These are phyloP conservation scores for Iris pallida DNA, from an alignment of 116 monocot species.

Conservation along the genomic window DNA sequence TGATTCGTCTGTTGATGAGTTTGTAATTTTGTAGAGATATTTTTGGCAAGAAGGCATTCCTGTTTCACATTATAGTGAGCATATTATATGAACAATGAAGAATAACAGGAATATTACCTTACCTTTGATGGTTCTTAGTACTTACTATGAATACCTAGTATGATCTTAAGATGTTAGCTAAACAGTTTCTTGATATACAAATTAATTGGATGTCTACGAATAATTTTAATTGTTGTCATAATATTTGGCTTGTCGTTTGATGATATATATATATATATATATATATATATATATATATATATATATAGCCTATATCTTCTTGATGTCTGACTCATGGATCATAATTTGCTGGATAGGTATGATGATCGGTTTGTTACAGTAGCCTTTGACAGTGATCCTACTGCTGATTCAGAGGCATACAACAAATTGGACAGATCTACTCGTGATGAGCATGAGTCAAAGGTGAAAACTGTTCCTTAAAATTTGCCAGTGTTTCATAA, in stretches of 20 bases:
- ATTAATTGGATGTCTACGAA: not conserved
- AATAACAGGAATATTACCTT: not conserved
- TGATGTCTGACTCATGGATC: too few species aligned
- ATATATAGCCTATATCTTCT: not conserved
- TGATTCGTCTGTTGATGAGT: not conserved
- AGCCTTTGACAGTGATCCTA: slow-evolving; percentile 86
- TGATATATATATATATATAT: not conserved
- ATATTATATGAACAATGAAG: too few species aligned
- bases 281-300: too few species aligned
- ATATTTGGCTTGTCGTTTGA: not conserved
- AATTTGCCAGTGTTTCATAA: not conserved
- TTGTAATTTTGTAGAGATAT: not conserved
- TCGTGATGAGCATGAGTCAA: slow-evolving; percentile 72
- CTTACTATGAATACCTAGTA: too few species aligned
- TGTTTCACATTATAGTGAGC: too few species aligned
- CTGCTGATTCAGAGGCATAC: slow-evolving; percentile 73
- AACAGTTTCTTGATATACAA: too few species aligned
- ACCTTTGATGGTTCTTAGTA: slow-evolving; percentile 6
- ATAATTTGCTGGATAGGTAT: slow-evolving; percentile 29
- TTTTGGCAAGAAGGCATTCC: not conserved
- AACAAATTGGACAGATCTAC: slow-evolving; percentile 60
- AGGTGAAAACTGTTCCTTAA: slow-evolving; percentile 32
- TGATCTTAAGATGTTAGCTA: too few species aligned
- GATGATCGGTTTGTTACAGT: slow-evolving; percentile 85
- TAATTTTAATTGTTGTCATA: not conserved